Base-by-base conservation (phyloP, 192 early-diverging fungal species). In the Gonapodya prolifera region DNA sequence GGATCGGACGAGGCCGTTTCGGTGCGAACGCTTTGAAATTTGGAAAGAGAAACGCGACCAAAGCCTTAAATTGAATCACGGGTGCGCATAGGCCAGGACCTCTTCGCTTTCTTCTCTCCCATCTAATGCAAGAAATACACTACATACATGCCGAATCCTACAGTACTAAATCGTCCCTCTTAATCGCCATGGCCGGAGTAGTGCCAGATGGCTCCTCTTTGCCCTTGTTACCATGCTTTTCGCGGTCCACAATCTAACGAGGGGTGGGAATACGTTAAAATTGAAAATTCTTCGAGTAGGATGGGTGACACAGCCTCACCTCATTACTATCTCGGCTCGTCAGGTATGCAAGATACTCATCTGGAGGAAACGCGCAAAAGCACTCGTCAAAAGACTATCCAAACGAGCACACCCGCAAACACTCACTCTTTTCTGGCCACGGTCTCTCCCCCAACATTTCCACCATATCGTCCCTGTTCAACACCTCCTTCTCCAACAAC, bases 391-490 rank as follows among this genome's bases (percentile, higher is more conserved):
- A 61, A 73, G 16, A 73, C 71, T 32, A 13, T 8, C 13, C 29
- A 29, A 73, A 73, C 18, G 2, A 18, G 18, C n/a, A n/a, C n/a
- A n/a, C n/a, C n/a, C n/a, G n/a, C n/a, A n/a, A n/a, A n/a, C 2
- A 30, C 28, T 18, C 71, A 32, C 71, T 32, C 71, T 73, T 73
- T 32, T 77, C 77, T 32, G 34, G 35, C 34, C 33, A 77, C 28
- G 32, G 77, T 85, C 88, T 82, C 33, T 79, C 79, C 29, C 98
- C 98, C 75, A 99, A 83, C 61, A 98, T 78, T 30, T 85, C 82
- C 70, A 96, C 88, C 95, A 99, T 97, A 78, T 99, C 98, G 77
- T 98, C 97, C 61, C 96, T 90, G 33, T 93, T 93, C 76, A 98
- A 83, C 34, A 99, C 96, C 84, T 99, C 98, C 88, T 97, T 98